Evolutionary conservation across 441 rosid species (phyloP).

Genomic region (Bruguiera hainesii): DNA sequence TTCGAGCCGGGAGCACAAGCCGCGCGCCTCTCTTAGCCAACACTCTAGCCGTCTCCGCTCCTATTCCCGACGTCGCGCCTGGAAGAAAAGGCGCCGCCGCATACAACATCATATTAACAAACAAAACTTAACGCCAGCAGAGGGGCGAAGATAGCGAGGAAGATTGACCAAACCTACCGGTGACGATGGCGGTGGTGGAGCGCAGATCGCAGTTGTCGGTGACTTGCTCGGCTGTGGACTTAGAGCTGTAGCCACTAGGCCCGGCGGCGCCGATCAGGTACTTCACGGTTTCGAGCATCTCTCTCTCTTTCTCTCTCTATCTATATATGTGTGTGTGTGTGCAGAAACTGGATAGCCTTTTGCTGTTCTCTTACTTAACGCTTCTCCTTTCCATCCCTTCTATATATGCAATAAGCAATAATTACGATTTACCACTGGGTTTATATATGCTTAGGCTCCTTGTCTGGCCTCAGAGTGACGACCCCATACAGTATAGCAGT

Average conservation of each 20-base stretch:
- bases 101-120: neutral
- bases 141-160: neutral
- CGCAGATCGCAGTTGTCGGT: slow-evolving; percentile 49
- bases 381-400: too few species aligned
- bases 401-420: neutral
- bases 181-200: slow-evolving; percentile 78
- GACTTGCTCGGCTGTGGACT: slow-evolving; percentile 77
- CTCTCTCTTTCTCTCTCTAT: slow-evolving; percentile 20
- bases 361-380: too few species aligned
- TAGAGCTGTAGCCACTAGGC: slow-evolving; percentile 72
- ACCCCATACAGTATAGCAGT: too few species aligned
- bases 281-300: slow-evolving; percentile 67
- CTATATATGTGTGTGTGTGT: too few species aligned
- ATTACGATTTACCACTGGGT: neutral
- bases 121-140: neutral
- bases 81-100: neutral
- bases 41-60: slow-evolving; percentile 88
- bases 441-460: slow-evolving; percentile 19
- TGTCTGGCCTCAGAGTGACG: too few species aligned
- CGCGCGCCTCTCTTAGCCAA: slow-evolving; percentile 72
- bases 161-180: slow-evolving; percentile 42
- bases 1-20: slow-evolving; percentile 79
- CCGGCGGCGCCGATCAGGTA: slow-evolving; percentile 78
- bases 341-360: too few species aligned
- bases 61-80: slow-evolving; percentile 97